A percentile compares a stretch with the other conserved stretches of the same genome.
These are phyloP conservation scores for Pythium folliculosum DNA, from an alignment of 352 stramenopile genomes.

Conservation along the genomic window DNA sequence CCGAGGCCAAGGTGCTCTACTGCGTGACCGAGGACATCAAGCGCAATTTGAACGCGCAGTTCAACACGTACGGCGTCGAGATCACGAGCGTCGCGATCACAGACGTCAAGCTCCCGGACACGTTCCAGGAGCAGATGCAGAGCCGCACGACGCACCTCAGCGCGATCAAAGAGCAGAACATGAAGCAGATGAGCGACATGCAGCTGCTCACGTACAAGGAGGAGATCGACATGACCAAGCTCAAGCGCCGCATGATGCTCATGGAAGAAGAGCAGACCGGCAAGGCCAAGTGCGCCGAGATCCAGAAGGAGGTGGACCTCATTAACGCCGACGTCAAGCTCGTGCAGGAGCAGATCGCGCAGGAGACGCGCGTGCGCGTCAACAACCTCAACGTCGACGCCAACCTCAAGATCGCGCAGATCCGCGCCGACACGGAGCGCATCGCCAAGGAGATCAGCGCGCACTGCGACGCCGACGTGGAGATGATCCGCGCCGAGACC, in stretches of 20 bases:
- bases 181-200: constrained; percentile 83
- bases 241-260: constrained; percentile 50
- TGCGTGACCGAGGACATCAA: constrained; percentile 71
- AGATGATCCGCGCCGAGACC: constrained; percentile 32
- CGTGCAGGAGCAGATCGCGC: constrained; percentile 50
- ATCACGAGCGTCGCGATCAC: constrained; percentile 72
- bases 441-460: constrained; percentile 37
- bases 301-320: constrained; percentile 60
- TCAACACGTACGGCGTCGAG: constrained; percentile 72
- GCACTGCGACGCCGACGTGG: constrained; percentile 35
- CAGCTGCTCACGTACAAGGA: constrained; percentile 65
- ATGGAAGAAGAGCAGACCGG: constrained; percentile 68
- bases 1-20: constrained; percentile 36
- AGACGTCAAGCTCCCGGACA: constrained; percentile 58
- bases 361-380: constrained; percentile 41
- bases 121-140: constrained; percentile 69
- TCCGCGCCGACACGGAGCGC: constrained; percentile 33
- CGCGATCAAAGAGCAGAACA: constrained; percentile 72
- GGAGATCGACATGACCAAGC: constrained; percentile 54
- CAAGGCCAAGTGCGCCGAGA: constrained; percentile 53
- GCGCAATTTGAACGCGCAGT: constrained; percentile 63
- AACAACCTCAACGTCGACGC: constrained; percentile 34
- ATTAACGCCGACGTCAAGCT: constrained; percentile 53
- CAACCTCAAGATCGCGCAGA: constrained; percentile 32
- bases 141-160: constrained; percentile 66